Percentiles rank a stretch among this genome's conserved stretches.
phyloP scores from a whole-genome alignment of 2,329 filamentous ascomycete species.

The Penicillium sp. region DNA sequence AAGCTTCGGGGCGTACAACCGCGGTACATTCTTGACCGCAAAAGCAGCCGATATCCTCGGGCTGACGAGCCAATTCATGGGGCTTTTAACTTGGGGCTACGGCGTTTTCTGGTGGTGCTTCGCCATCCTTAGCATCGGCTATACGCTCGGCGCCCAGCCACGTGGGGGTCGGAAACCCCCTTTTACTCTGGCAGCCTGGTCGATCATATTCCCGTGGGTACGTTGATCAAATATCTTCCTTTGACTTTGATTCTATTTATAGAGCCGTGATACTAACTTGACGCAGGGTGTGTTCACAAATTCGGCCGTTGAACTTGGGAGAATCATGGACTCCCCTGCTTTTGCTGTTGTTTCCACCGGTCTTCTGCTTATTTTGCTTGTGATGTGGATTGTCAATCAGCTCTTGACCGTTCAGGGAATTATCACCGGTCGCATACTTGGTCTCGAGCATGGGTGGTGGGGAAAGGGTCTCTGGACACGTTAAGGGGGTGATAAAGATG shows the following conservation, averaged over 20 bases:
- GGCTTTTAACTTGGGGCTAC: conserved; percentile 43
- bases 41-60: conserved; percentile 34
- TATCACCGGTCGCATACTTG: conserved; percentile 31
- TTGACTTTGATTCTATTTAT: neutral
- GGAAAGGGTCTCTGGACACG: neutral
- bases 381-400: conserved; percentile 34
- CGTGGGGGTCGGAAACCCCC: conserved; percentile 19
- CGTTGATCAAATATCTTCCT: conserved; percentile 10
- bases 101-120: conserved; percentile 47
- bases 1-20: conserved; percentile 35
- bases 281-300: conserved; percentile 43
- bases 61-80: conserved; percentile 38
- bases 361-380: conserved; percentile 36
- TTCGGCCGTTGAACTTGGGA: conserved; percentile 39
- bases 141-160: conserved; percentile 25
- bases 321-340: conserved; percentile 39
- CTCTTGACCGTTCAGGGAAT: conserved; percentile 34
- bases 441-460: conserved; percentile 30
- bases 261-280: neutral
- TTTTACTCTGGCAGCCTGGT: conserved; percentile 38
- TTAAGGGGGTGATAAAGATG: neutral
- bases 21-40: conserved; percentile 34
- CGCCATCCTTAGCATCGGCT: conserved; percentile 36
- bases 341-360: conserved; percentile 42
- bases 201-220: conserved; percentile 44